Base-by-base conservation (phyloP, 2,329 filamentous ascomycete genomes). In the Colletotrichum coccodes region DNA sequence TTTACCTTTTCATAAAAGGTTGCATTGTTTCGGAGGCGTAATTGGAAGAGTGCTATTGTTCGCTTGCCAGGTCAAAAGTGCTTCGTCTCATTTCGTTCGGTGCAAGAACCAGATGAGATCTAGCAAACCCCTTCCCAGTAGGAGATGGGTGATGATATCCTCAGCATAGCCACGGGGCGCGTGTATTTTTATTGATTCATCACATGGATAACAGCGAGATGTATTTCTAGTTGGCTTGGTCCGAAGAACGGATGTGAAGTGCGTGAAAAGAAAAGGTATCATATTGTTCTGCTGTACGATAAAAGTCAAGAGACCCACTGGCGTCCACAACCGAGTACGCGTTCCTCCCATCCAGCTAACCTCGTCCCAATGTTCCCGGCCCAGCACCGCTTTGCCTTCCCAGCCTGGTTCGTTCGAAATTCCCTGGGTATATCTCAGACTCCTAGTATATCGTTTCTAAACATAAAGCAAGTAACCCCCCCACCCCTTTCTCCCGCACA, bases 341-440 rank as follows among this genome's bases (percentile, higher is more conserved):
- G 16, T 11, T 36, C 6, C 38, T 34, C 28, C 21, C n/a, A 11
- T n/a, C 14, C 7, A 18, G 3, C 28, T 4, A 7, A 46, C 18
- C 12, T 32, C 12, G 21, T 40, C 4, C 26, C 32, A 26, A 26
- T 53, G n/a, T 18, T n/a, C 18, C 40, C 58, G 36, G 26, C 14
- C 36, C n/a, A 57, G 34, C 28, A 60, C 14, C 36, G 32, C 36
- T 44, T 44, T 18, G 18, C 18, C 30, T 23, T 42, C 34, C 57
- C 8, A 34, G 16, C 26, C 32, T 14, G 16, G 6, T 9, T 26
- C 21, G 7, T 49, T 36, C 21, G 36, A 52, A 38, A 42, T 6
- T 40, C 36, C 36, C 44, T 46, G 62, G 62, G 62, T 64, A 64
- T 64, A 64, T 32, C 36, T 60, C 54, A 57, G 40, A 57, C 53